A percentile compares a stretch with the other conserved stretches of the same genome.
phyloP scores from a whole-genome alignment of 1,284 basidiomycete genomes.

The Cryptococcus sp. region DNA sequence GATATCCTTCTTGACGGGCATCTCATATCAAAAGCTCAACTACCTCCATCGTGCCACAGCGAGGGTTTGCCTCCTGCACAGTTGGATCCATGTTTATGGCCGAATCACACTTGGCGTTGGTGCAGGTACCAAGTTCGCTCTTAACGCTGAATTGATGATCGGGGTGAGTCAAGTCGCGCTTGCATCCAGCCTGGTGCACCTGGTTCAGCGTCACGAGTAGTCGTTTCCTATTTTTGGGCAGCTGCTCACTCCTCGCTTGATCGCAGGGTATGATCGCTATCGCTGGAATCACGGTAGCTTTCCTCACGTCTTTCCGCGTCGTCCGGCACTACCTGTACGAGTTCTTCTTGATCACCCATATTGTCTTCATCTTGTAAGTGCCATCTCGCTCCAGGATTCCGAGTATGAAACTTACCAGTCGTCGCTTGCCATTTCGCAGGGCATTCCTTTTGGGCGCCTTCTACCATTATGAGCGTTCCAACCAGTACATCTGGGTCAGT shows the following conservation, averaged over 20 bases:
- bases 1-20: conserved; percentile 46
- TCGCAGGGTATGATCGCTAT: conserved; percentile 27
- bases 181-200: no score
- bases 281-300: conserved; percentile 41
- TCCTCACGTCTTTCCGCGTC: conserved; percentile 53
- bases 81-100: conserved; percentile 22
- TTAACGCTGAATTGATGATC: no score
- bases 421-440: conserved; percentile 6
- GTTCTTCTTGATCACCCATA: conserved; percentile 57
- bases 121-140: no score
- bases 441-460: conserved; percentile 36
- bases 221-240: no score
- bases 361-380: conserved; percentile 40
- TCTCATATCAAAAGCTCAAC: conserved; percentile 54
- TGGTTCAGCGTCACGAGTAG: no score
- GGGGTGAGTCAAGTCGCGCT: no score
- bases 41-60: conserved; percentile 51
- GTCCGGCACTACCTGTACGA: conserved; percentile 56
- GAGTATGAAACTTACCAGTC: no score
- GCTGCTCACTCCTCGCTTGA: no score
- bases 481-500: conserved; percentile 37
- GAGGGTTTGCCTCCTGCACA: conserved; percentile 38
- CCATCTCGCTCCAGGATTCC: no score
- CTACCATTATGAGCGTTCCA: conserved; percentile 34
- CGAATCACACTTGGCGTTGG: background rate